Base-by-base conservation (phyloP, 768 basidiomycete species). In the Calocybe gangraenosa region DNA sequence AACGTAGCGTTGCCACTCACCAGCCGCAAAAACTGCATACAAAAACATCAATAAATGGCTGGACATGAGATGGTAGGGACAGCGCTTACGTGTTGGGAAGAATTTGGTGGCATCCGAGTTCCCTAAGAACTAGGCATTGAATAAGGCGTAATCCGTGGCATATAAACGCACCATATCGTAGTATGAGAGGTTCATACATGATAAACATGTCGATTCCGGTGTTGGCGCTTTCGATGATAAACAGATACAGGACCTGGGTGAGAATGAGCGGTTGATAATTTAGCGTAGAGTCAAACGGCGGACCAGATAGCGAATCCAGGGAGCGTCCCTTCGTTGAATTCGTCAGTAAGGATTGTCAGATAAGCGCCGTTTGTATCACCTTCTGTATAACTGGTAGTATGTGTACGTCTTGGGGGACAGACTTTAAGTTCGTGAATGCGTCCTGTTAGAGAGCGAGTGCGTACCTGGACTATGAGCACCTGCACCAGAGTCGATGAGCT, bases 111-210 rank as follows among this genome's bases (percentile, higher is more conserved):
- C 54, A 13, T 47, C 53, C 2, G 50, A 31, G 21, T 38, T 54
- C 8, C 46, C 49, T 54, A 25, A 23, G 20, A 2, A 21, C 22
- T 9, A 5, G 15, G 13, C 14, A 0, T 20, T 25, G 13, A 31
- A n/a, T 19, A 33, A 18, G 20, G 30, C 8, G 19, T 10, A 10
- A 32, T 14, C n/a, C n/a, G 8, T 28, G 13, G 13, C n/a, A 28
- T 18, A 18, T 20, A 19, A 1, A 49, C 55, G 13, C 30, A 66
- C 70, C 70, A 46, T 58, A 69, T 15, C 63, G 56, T 9, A 68
- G 53, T 20, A 72, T 60, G 10, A 72, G 51, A 17, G 68, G 70
- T 47, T 72, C 63, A 46, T 67, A 72, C 45, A 69, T 57, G 25
- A 70, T 58, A 5, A 54, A 63, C 20, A 70, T 67, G 43, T 65